phyloP scores from a whole-genome alignment of 305 asterid genomes.

The Fraxinus sp. region DNA sequence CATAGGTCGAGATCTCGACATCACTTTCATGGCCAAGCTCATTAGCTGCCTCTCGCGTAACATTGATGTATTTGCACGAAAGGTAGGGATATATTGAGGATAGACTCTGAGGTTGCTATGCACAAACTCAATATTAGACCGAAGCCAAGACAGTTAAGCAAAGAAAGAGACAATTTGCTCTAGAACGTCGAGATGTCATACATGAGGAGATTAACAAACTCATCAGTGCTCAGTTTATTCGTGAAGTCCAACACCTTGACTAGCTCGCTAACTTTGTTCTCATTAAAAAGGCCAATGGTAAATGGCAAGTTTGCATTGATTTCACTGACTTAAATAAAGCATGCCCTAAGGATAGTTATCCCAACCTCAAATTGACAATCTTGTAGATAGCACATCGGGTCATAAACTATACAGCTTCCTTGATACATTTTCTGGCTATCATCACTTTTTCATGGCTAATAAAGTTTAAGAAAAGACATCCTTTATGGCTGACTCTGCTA shows the following conservation, averaged over 20 bases:
- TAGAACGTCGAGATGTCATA: not conserved
- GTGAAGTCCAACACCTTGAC: not conserved
- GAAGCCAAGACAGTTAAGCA: not conserved
- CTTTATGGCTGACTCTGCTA: not conserved
- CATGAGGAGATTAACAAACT: not conserved
- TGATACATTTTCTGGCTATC: not conserved
- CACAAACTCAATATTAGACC: not conserved
- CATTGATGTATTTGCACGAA: not conserved
- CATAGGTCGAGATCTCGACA: not conserved
- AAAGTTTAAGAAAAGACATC: not conserved
- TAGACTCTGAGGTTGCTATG: not conserved
- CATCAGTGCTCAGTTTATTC: no score
- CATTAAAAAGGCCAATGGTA: not conserved
- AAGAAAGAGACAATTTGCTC: not conserved
- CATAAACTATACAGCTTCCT: no score
- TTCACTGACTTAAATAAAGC: not conserved
- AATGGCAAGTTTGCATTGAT: not conserved
- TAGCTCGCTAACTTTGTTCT: not conserved
- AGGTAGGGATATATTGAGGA: not conserved
- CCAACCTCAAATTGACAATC: not conserved
- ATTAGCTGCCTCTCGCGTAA: not conserved
- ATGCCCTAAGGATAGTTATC: not conserved
- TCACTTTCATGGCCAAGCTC: not conserved
- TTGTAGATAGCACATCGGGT: not conserved
- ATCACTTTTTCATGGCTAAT: not conserved